Conservation (phyloP, 2,329 filamentous ascomycete species). For the Coniella vitis region DNA sequence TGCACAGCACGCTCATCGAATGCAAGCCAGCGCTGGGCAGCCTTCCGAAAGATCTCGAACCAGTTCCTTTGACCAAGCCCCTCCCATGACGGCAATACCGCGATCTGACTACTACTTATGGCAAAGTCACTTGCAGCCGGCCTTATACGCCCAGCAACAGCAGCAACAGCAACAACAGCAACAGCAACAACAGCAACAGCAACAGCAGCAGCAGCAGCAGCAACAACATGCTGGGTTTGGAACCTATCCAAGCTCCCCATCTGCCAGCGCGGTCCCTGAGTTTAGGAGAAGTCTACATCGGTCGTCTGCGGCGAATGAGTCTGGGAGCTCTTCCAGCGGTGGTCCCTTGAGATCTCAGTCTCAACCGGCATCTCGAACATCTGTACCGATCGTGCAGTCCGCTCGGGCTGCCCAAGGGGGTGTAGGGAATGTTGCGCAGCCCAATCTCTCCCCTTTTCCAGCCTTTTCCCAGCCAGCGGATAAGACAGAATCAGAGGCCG, state of each 20-base stretch:
- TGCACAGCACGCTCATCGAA: slow-evolving; percentile 38
- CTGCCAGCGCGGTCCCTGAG: slow-evolving; percentile 41
- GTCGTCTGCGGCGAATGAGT: slow-evolving; percentile 42
- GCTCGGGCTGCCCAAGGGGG: slow-evolving; percentile 31
- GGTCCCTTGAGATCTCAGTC: slow-evolving; percentile 59
- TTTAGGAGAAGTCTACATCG: slow-evolving; percentile 52
- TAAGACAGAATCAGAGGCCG: slow-evolving; percentile 35
- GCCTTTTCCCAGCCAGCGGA: slow-evolving; percentile 50
- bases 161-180: slow-evolving; percentile 24
- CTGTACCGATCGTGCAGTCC: slow-evolving; percentile 27
- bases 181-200: slow-evolving; percentile 28
- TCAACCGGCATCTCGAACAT: slow-evolving; percentile 51
- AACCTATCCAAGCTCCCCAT: slow-evolving; percentile 51
- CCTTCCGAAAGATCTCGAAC: slow-evolving; percentile 48
- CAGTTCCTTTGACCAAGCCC: slow-evolving; percentile 53
- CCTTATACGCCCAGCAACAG: slow-evolving; percentile 41
- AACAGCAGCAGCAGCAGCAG: background rate
- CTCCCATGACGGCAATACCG: slow-evolving; percentile 51
- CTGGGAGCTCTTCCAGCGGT: slow-evolving; percentile 38
- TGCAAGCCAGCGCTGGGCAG: slow-evolving; percentile 31
- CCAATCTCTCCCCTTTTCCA: slow-evolving; percentile 45
- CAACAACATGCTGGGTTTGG: slow-evolving; percentile 31
- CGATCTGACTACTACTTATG: slow-evolving; percentile 51
- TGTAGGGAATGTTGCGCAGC: slow-evolving; percentile 29
- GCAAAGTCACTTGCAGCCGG: slow-evolving; percentile 32